phyloP scores from a whole-genome alignment of 176 grass and related monocot genomes.

The Avena atlantica region DNA sequence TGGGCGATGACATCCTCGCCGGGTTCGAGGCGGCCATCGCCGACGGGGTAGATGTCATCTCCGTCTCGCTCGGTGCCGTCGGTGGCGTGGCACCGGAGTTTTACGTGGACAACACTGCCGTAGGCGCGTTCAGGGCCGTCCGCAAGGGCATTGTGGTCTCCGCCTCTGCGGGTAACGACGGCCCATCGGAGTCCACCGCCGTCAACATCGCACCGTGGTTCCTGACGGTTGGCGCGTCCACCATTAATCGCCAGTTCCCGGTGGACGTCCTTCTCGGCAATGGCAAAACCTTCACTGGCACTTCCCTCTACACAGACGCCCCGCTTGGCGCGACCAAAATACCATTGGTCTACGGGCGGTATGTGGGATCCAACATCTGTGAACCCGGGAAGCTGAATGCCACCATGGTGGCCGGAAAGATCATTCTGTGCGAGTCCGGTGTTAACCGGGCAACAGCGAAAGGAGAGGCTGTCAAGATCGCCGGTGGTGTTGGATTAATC shows the following conservation, averaged over 20 bases:
- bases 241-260: conserved; percentile 51
- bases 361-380: conserved; percentile 31
- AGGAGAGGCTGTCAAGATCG: conserved; percentile 46
- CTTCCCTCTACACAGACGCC: conserved; percentile 28
- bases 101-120: conserved; percentile 38
- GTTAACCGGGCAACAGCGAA: conserved; percentile 5
- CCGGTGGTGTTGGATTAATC: conserved; percentile 48
- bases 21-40: conserved; percentile 48
- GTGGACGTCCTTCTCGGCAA: conserved; percentile 49
- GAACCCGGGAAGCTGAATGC: conserved; percentile 30
- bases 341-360: conserved; percentile 38
- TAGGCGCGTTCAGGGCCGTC: conserved; percentile 52
- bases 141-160: conserved; percentile 50
- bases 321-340: background rate
- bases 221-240: conserved; percentile 55
- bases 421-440: conserved; percentile 50
- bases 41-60: conserved; percentile 51
- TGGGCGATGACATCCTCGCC: conserved; percentile 39
- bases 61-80: conserved; percentile 33
- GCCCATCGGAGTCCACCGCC: conserved; percentile 38
- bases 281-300: conserved; percentile 28
- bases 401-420: conserved; percentile 37
- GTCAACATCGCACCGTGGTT: conserved; percentile 61
- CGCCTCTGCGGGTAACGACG: conserved; percentile 42
- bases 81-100: background rate